phyloP scores from a whole-genome alignment of 2,329 filamentous ascomycete species.

The Drechslera avenae region DNA sequence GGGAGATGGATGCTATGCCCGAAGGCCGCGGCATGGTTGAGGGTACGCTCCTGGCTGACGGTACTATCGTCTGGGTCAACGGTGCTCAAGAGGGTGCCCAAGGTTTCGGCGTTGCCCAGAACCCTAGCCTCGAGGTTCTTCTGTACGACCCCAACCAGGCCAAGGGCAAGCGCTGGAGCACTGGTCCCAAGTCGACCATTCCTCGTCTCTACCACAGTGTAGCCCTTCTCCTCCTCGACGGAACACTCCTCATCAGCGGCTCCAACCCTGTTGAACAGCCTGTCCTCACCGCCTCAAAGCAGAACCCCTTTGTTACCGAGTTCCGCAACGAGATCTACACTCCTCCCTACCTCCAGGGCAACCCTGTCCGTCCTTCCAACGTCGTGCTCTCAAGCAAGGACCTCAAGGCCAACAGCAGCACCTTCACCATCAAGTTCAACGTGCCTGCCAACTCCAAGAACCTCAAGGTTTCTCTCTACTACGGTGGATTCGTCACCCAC shows the following conservation, averaged over 20 bases:
- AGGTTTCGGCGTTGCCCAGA: constrained; percentile 62
- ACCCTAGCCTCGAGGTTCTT: constrained; percentile 61
- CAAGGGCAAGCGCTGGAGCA: constrained; percentile 57
- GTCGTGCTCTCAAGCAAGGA: constrained; percentile 53
- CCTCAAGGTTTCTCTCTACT: constrained; percentile 60
- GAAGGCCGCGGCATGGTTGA: constrained; percentile 66
- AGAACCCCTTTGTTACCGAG: constrained; percentile 61
- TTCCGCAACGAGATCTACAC: constrained; percentile 67
- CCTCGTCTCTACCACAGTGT: constrained; percentile 65
- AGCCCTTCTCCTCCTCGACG: constrained; percentile 63
- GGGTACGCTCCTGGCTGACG: constrained; percentile 64
- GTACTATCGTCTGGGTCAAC: constrained; percentile 67
- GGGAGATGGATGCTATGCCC: constrained; percentile 65
- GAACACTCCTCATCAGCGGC: constrained; percentile 63
- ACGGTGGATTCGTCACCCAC: constrained; percentile 66
- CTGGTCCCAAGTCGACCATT: constrained; percentile 52
- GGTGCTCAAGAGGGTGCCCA: constrained; percentile 63
- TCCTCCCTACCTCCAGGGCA: constrained; percentile 63
- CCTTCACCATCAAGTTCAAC: constrained; percentile 57
- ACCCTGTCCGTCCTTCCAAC: constrained; percentile 57
- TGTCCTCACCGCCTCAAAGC: constrained; percentile 51
- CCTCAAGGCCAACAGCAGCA: constrained; percentile 46
- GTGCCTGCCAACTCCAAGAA: constrained; percentile 50
- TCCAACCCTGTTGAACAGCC: constrained; percentile 67
- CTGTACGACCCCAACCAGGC: constrained; percentile 63